phyloP scores from a whole-genome alignment of 2,329 filamentous ascomycete genomes.

The Verticillium klebahnii region DNA sequence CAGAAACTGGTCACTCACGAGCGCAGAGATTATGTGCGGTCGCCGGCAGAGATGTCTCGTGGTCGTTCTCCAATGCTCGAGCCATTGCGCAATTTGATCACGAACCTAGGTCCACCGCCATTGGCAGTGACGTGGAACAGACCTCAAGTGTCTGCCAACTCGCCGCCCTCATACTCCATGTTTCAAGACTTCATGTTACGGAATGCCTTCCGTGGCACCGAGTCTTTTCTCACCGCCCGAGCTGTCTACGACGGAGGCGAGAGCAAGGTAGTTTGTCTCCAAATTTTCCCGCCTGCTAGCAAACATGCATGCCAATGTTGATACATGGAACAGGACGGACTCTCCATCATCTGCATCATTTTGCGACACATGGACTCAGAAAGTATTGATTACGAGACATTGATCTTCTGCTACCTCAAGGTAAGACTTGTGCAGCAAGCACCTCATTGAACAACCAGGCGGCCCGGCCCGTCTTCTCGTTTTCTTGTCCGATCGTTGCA shows the following conservation, averaged over 20 bases:
- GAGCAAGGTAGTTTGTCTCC: conserved; percentile 46
- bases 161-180: conserved; percentile 58
- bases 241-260: conserved; percentile 68
- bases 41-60: conserved; percentile 47
- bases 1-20: conserved; percentile 60
- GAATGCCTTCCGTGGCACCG: conserved; percentile 61
- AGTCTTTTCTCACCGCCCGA: conserved; percentile 59
- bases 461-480: not conserved
- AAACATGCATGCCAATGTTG: not conserved
- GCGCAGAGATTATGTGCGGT: conserved; percentile 50
- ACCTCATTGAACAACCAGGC: no score
- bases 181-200: conserved; percentile 71
- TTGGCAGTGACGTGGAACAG: conserved; percentile 67
- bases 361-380: conserved; percentile 63
- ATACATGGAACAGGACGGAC: conserved; percentile 44
- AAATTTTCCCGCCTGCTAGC: not conserved
- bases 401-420: conserved; percentile 66
- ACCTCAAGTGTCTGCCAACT: conserved; percentile 60
- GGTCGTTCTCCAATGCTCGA: conserved; percentile 55
- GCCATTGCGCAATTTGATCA: conserved; percentile 56
- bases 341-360: conserved; percentile 66
- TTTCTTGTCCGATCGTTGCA: not conserved
- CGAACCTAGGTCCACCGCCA: conserved; percentile 62
- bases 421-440: conserved; percentile 25
- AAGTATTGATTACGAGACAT: conserved; percentile 59